phyloP scores from a whole-genome alignment of 1,284 basidiomycete species.

The Trichosporon faecale region DNA sequence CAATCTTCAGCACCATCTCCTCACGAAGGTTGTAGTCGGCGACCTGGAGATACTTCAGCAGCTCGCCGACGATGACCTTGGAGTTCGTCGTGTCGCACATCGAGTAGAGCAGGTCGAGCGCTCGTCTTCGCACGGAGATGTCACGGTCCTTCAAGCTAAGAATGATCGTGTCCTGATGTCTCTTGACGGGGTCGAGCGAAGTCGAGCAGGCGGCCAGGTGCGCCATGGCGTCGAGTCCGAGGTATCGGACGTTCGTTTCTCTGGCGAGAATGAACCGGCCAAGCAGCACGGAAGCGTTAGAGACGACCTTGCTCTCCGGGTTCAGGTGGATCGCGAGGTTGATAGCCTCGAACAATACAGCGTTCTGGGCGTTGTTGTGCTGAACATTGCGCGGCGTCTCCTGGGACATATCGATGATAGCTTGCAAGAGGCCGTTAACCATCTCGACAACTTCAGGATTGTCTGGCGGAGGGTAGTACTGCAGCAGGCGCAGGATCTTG shows the following conservation, averaged over 20 bases:
- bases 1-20: conserved; percentile 98
- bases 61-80: conserved; percentile 88
- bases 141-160: conserved; percentile 92
- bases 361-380: conserved; percentile 97
- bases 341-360: conserved; percentile 97
- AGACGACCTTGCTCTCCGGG: conserved; percentile 82
- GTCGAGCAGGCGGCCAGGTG: conserved; percentile 92
- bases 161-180: conserved; percentile 93
- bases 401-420: conserved; percentile 89
- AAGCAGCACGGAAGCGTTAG: conserved; percentile 83
- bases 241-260: conserved; percentile 97
- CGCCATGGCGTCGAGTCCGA: conserved; percentile 97
- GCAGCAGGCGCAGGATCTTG: conserved; percentile 85
- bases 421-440: conserved; percentile 80
- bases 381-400: conserved; percentile 90
- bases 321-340: conserved; percentile 95
- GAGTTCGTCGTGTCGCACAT: conserved; percentile 98
- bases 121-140: conserved; percentile 90
- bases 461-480: conserved; percentile 95
- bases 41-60: conserved; percentile 85
- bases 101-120: conserved; percentile 92
- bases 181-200: conserved; percentile 86
- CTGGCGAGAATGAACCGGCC: conserved; percentile 95
- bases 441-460: conserved; percentile 74
- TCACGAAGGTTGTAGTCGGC: conserved; percentile 95